Base-by-base conservation (phyloP, 192 early-diverging fungal species). In the Lobosporangium transversale region DNA sequence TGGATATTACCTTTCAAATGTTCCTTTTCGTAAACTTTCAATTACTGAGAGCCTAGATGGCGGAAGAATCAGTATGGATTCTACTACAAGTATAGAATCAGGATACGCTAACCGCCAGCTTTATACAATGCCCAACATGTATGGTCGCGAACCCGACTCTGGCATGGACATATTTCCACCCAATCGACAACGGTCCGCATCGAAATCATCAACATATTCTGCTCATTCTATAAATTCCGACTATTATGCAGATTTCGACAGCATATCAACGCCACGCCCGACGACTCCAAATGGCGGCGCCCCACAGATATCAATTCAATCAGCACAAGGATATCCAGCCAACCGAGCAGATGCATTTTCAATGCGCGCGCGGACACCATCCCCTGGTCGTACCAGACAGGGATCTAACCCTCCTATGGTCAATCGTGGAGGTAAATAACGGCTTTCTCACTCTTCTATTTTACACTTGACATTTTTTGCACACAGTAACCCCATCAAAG, bases 171-270 rank as follows among this genome's bases (percentile, higher is more conserved):
- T n/a, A 3, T 75, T 66, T 33, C 57, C 58, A 20, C 50, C 63
- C 18, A 66, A 75, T 50, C 71, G 71, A 21, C 71, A 75, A 45
- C 55, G 71, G 3, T 75, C 71, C 18, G 57, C 71, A 4, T 75
- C 71, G 8, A 75, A 75, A 29, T 75, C 71, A 11, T 75, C 71
- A 23, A 75, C 71, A 1, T 75, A 75, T 53, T 75, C 71, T 11
- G 45, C 50, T 18, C 71, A 75, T 36, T 75, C 71, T 54, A 45
- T 66, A n/a, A 55, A 15, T 27, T 71, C 69, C 32, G 71, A 75
- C 26, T 66, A 75, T 30, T 75, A 75, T 27, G 50, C 60, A n/a
- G 71, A 66, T 43, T 75, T 75, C 50, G 71, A 75, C 58, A 75
- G 71, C 32, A 58, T 53, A 21, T 51, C 58, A 18, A 52, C 40